Evolutionary conservation across 257 asterid genomes (phyloP).

Genomic region (Scutellaria minor): DNA sequence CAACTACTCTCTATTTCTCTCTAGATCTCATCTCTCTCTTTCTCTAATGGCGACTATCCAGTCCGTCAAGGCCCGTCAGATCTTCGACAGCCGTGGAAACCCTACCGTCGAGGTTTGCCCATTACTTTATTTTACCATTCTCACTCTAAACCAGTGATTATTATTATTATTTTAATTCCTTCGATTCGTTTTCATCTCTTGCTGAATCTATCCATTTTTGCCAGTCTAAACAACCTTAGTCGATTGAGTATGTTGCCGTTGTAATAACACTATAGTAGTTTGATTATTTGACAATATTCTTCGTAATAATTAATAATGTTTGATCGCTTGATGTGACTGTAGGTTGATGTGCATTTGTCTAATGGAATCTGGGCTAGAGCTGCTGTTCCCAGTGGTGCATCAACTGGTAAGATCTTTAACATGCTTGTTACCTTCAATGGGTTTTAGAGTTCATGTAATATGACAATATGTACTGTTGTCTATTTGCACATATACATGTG

Average conservation of each 20-base stretch:
- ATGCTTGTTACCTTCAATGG: neutral
- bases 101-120: slow-evolving; percentile 80
- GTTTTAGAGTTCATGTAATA: too few relatives aligned
- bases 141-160: neutral
- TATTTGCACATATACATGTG: neutral
- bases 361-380: slow-evolving; percentile 72
- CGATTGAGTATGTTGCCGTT: neutral
- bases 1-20: slow-evolving; percentile 18
- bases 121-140: neutral
- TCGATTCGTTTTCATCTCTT: slow-evolving; percentile 17
- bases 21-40: neutral
- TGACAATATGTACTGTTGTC: too few relatives aligned
- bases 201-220: neutral
- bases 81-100: slow-evolving; percentile 90
- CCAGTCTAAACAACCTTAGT: neutral
- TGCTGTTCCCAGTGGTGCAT: slow-evolving; percentile 94
- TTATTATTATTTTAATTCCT: neutral
- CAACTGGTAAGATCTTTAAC: slow-evolving; percentile 66
- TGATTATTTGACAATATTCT: slow-evolving; percentile 15
- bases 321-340: slow-evolving; percentile 8
- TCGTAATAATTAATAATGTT: neutral
- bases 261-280: neutral
- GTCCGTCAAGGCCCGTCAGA: slow-evolving; percentile 75
- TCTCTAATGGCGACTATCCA: slow-evolving; percentile 62
- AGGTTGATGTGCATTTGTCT: slow-evolving; percentile 75